Base-by-base conservation (phyloP, 2,329 filamentous ascomycete genomes). In the Byssochlamys sp. region DNA sequence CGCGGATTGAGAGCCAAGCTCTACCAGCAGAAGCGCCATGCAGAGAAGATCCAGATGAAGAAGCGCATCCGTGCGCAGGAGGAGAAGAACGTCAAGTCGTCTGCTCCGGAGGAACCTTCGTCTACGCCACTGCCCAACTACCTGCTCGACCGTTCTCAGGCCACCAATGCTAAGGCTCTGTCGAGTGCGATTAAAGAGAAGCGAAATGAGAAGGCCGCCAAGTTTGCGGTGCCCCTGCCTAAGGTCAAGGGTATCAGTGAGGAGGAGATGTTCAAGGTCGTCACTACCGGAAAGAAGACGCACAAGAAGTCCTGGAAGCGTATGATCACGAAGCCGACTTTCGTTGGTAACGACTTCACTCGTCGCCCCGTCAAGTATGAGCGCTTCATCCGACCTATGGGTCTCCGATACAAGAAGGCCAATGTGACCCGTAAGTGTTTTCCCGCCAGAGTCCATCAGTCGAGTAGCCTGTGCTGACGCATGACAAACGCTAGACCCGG, bases 1-100 rank as follows among this genome's bases (percentile, higher is more conserved):
- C 87, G 89, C 61, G 94, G 94, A 63, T 84, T 97, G 67, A 83
- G 90, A 61, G 94, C 94, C 66, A 99, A 99, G 81, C 80, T 95
- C 69, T 87, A 94, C 79, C 88, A 92, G 75, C 87, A 97, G 83
- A 90, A 91, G 81, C 85, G 94, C 27, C 89, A 91, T 79, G 88
- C 91, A 74, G 91, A 99, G 81, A 99, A 99, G 87, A 95, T 96
- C 72, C 90, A 95, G 82, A 91, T 96, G 88, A 88, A 88, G 77
- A 95, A 96, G 82, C 80, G 86, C 69, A 95, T 99, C 83, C 90
- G 89, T 77, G 88, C 90, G 51, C 90, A 96, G 79, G 94, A 99
- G 77, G 90, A 96, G 80, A 87, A 90, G 77, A 95, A 96, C 71
- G 86, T 97, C 80, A 96, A 97, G 78, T 89, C 88, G 7, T 79